phyloP scores from a whole-genome alignment of 2,329 filamentous ascomycete species.

The Calonectria pteridis region DNA sequence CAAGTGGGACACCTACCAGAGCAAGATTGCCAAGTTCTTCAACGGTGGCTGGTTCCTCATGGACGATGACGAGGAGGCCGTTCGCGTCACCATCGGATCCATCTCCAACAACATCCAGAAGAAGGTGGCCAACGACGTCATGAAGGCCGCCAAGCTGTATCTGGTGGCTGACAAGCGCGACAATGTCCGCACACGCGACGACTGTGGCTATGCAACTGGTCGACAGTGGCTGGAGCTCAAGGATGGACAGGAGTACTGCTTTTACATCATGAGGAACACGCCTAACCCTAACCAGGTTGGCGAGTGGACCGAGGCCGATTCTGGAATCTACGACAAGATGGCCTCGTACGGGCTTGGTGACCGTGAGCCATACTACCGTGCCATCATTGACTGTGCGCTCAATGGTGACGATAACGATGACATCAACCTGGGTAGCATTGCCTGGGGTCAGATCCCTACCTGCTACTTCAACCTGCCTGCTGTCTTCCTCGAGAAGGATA shows the following conservation, averaged over 20 bases:
- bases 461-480: neutral
- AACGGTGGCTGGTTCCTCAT: slow-evolving; percentile 9
- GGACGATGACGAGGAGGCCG: slow-evolving; percentile 16
- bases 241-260: slow-evolving; percentile 29
- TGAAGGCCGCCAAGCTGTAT: slow-evolving; percentile 27
- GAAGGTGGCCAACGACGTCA: slow-evolving; percentile 37
- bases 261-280: slow-evolving; percentile 30
- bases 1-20: neutral
- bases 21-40: slow-evolving; percentile 5
- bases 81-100: neutral
- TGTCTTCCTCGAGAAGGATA: neutral
- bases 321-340: slow-evolving; percentile 32
- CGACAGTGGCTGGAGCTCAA: slow-evolving; percentile 34
- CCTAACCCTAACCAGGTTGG: neutral
- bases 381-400: neutral
- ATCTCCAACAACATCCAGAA: slow-evolving; percentile 26
- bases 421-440: neutral
- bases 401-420: neutral
- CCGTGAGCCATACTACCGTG: slow-evolving; percentile 20
- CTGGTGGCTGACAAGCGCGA: slow-evolving; percentile 33
- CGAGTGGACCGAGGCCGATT: slow-evolving; percentile 17
- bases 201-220: slow-evolving; percentile 12
- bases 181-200: neutral
- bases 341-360: slow-evolving; percentile 28
- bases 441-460: neutral